Conservation (phyloP, 257 asterid genomes). For the Leonotis leonurus region DNA sequence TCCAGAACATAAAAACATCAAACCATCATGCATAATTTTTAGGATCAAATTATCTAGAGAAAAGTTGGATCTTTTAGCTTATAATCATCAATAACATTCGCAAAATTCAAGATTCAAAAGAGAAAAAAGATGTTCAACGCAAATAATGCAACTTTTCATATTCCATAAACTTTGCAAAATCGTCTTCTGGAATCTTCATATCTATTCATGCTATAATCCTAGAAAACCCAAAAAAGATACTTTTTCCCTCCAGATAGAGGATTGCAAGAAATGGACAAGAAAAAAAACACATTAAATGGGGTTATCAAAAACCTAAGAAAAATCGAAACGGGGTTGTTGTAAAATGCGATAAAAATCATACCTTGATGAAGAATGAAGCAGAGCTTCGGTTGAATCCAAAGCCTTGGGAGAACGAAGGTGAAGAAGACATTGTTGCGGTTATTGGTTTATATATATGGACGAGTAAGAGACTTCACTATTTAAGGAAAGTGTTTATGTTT, state of each 20-base stretch:
- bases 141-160: neutral
- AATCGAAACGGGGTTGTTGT: neutral
- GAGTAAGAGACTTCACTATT: too few species aligned
- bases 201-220: too few species aligned
- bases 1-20: neutral
- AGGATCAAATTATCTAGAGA: neutral
- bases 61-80: neutral
- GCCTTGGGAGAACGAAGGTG: neutral
- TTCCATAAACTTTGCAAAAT: neutral
- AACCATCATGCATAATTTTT: neutral
- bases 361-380: constrained; percentile 18
- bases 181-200: too few species aligned
- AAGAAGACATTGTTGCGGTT: neutral
- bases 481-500: neutral
- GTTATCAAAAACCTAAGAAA: neutral
- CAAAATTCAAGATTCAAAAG: neutral
- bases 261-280: neutral
- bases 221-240: neutral
- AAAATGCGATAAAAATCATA: neutral
- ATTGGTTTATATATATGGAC: neutral
- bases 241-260: neutral
- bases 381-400: constrained; percentile 23
- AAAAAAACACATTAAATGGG: neutral
- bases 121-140: neutral
- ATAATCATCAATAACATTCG: too few species aligned